Base-by-base conservation (phyloP, 495 filamentous ascomycete genomes). In the Hypoxylon rickii region DNA sequence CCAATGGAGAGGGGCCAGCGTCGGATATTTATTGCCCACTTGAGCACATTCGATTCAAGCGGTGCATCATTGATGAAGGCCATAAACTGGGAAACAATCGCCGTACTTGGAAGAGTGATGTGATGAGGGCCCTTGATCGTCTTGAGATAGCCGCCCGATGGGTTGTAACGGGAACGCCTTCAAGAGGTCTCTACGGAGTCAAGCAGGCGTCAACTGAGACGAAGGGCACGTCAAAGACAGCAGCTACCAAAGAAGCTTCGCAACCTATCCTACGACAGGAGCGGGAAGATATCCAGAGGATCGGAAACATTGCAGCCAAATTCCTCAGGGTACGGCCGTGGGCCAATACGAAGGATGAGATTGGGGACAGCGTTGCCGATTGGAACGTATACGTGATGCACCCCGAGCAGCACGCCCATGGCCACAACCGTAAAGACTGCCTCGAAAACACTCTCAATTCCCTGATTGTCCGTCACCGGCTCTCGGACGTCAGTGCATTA, bases 161-260 rank as follows among this genome's bases (percentile, higher is more conserved):
- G 93, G 81, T 96, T 12, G 89, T 96, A 2, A 94, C 90, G 1
- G 93, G 92, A 45, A 97, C 93, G 0, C 93, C 93, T 11, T 89
- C 92, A 7, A 85, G 82, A 51, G 86, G 90, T 33, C 77, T 97
- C 0, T 85, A 89, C 33, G 89, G 92, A 1, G 79, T 95, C 0
- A 63, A 71, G 8, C 21, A 46, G 11, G 41, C 34, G 13, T 19
- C 58, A 1, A 45, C 59, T 24, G 11, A 21, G 8, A 33, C 19
- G 39, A 36, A 47, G 7, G 19, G 16, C 17, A 29, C 12, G 7
- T 7, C 15, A 62, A 72, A 29, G 3, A 62, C 52, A 3, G 44
- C 11, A 29, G 31, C 2, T 17, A 10, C 26, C 31, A 31, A 43
- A 32, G 41, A 22, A 59, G 45, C 18, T 38, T 33, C n/a, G 40